Conservation (phyloP, 306 rosid genomes). For the barrel medic (Medicago truncatula) region MtrunA17r5.0-ANR NC_053043.1:50383001-50383500, state of each 20-base stretch:
- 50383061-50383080: not conserved
- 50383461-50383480: conserved; percentile 81
- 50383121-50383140: not conserved
- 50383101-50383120: not conserved
- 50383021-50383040: not conserved
- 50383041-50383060: not conserved
- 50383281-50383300: conserved; percentile 14
- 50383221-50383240: not conserved
- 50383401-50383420: conserved; percentile 99
- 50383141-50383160: not conserved
- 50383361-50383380: conserved; percentile 97
- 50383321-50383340: conserved; percentile 97
- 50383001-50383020: not conserved
- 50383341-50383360: conserved; percentile 99
- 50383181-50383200: not conserved
- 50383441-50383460: conserved; percentile 68
- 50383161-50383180: not conserved
- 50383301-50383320: conserved; percentile 76
- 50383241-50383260: conserved; percentile 14
- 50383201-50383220: not conserved
- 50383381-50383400: conserved; percentile 99
- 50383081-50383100: not conserved
- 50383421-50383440: conserved; percentile 97
- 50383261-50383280: not conserved
- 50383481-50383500: conserved; percentile 92